Evolutionary conservation across 305 asterid species (phyloP), one percentile per base, ranked within the genome.

Genomic region (Fraxinus baroniana): DNA sequence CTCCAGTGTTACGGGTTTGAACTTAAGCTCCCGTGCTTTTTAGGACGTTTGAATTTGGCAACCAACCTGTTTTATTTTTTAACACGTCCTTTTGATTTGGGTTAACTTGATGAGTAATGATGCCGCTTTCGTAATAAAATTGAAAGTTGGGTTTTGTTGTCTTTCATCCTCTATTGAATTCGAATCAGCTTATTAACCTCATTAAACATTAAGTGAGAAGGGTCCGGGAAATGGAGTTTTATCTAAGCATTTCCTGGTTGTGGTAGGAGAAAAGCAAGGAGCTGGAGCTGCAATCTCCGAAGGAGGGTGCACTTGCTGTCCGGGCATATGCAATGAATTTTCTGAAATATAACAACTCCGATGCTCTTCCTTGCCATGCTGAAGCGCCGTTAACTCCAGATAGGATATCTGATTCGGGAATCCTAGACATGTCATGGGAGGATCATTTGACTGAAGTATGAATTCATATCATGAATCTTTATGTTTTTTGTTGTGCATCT

Each of bases 301-400:
- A 78, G 84, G 94, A 82, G 78, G 85, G 80, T 17, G 79, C 85
- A 82, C 85, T 76, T 84, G 64, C 95, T 81, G 83, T 94, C 85
- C 86, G 71, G 86, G 93, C 90, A 78, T 97, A 97, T 90, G 98
- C 95, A 39, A 73, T 87, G 85, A 91, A 91, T 84, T 93, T 93
- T 87, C 86, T 90, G 85, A 87, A 91, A 85, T 82, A 79, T 85
- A 91, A 89, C 81, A 81, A 81, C 80, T 79, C 89, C 52, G 82
- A 73, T 87, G 70, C 77, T 73, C 79, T 66, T 80, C 87, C 85
- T 70, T 64, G 86, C 82, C 86, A 82, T 82, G 86, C 89, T 78
- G 96, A 90, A 84, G 90, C 89, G 83, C 97, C 92, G 6, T 71
- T 41, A 74, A 87, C 94, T 66, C 94, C 97, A 20, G 97, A 92